A percentile compares a stretch with the other conserved stretches of the same genome.
Evolutionary conservation across 2,329 filamentous ascomycete species (phyloP).

Genomic region (Dothideomycetes sp.): DNA sequence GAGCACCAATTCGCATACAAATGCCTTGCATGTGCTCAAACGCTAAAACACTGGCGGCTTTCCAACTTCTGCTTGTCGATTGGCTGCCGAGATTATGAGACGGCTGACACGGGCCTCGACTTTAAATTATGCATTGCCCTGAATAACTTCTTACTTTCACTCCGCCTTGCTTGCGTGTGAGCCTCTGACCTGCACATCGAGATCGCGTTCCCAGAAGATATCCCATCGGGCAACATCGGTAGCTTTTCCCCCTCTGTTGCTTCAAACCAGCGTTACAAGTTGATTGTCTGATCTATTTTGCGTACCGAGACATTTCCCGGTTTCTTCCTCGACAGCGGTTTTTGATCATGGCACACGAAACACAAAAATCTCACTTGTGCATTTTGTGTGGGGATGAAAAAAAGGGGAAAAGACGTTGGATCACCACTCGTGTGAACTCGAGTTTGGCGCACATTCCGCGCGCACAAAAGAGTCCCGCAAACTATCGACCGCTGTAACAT

Average conservation of each 20-base stretch:
- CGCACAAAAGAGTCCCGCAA: background rate
- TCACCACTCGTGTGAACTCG: too few relatives aligned
- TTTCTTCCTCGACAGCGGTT: too few relatives aligned
- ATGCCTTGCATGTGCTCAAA: conserved; percentile 12
- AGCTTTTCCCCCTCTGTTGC: too few relatives aligned
- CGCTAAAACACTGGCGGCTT: conserved; percentile 10
- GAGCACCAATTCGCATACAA: background rate
- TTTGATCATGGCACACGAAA: too few relatives aligned
- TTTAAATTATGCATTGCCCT: conserved; percentile 12
- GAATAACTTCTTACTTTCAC: conserved; percentile 4
- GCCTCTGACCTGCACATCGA: conserved; percentile 3
- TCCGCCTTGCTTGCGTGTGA: conserved; percentile 12
- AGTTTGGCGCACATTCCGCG: conserved; percentile 14
- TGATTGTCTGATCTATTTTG: too few relatives aligned
- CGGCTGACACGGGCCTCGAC: conserved; percentile 6
- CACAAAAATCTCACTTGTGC: too few relatives aligned
- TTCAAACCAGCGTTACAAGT: too few relatives aligned
- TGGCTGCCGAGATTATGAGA: conserved; percentile 7
- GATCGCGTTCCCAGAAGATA: conserved; percentile 2
- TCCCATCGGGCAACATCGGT: too few relatives aligned
- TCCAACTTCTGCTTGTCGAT: conserved; percentile 9
- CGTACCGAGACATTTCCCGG: too few relatives aligned
- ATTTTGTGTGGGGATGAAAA: too few relatives aligned
- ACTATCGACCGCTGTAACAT: conserved; percentile 15
- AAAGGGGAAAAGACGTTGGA: too few relatives aligned